Conservation (phyloP, 2,329 filamentous ascomycete species). For the Fusarium protoensiforme region DNA sequence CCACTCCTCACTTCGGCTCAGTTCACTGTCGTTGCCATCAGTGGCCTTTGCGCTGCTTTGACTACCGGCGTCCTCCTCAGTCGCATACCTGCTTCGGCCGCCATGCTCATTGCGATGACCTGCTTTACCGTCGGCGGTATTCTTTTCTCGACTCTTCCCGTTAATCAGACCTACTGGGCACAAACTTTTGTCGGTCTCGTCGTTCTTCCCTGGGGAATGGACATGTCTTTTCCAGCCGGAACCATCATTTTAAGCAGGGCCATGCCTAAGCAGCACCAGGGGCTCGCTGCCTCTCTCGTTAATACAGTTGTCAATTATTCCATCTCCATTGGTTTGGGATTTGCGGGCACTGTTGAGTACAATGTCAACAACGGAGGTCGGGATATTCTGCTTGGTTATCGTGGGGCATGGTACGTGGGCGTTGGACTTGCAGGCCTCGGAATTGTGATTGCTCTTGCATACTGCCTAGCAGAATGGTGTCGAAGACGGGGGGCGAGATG, state of each 20-base stretch:
- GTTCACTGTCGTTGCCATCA: conserved; percentile 47
- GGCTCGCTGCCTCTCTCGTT: conserved; percentile 60
- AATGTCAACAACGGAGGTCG: conserved; percentile 41
- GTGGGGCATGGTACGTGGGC: conserved; percentile 54
- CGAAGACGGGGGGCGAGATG: not conserved
- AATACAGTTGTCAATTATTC: conserved; percentile 73
- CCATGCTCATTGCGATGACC: conserved; percentile 54
- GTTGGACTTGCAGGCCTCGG: conserved; percentile 51
- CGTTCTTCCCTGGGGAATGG: conserved; percentile 65
- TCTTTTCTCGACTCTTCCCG: conserved; percentile 58
- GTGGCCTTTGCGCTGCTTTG: conserved; percentile 55
- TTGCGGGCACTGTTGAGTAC: conserved; percentile 69
- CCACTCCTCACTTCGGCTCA: conserved; percentile 56
- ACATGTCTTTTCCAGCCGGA: conserved; percentile 71
- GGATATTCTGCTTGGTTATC: conserved; percentile 48
- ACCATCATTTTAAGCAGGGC: conserved; percentile 66
- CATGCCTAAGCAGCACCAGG: conserved; percentile 50
- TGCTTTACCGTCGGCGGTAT: conserved; percentile 45
- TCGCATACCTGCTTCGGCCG: conserved; percentile 35
- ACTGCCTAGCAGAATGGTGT: conserved; percentile 9
- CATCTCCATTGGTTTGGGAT: conserved; percentile 70
- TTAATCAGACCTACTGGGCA: conserved; percentile 69
- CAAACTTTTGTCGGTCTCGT: conserved; percentile 63
- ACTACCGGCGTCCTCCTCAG: conserved; percentile 49
- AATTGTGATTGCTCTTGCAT: conserved; percentile 42